phyloP scores from a whole-genome alignment of 2,329 filamentous ascomycete genomes.

The Saccharata proteae region DNA sequence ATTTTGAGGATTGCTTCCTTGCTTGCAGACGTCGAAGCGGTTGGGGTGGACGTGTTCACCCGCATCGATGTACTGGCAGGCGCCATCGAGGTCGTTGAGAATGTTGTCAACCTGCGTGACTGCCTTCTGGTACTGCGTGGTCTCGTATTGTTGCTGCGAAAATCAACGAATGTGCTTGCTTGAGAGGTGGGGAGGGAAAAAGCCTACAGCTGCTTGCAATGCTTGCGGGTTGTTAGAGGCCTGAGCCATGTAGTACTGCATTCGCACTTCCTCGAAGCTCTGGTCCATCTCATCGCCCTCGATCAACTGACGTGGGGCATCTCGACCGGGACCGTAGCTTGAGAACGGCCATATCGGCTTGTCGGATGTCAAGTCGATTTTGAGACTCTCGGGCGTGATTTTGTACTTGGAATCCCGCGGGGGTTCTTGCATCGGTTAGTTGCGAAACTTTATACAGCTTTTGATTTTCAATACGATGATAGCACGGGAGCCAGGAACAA shows the following conservation, averaged over 20 bases:
- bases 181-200: too few relatives aligned
- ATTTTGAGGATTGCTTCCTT: too few relatives aligned
- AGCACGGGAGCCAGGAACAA: too few relatives aligned
- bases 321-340: slow-evolving; percentile 65
- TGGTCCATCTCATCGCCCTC: slow-evolving; percentile 69
- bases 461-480: too few relatives aligned
- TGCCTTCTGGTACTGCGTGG: slow-evolving; percentile 42
- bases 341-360: slow-evolving; percentile 78
- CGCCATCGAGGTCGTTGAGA: slow-evolving; percentile 56
- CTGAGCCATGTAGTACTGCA: slow-evolving; percentile 55
- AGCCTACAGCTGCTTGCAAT: too few relatives aligned
- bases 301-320: slow-evolving; percentile 72
- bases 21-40: slow-evolving; percentile 11
- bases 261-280: slow-evolving; percentile 75
- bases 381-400: slow-evolving; percentile 20
- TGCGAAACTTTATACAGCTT: too few relatives aligned
- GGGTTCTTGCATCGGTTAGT: too few relatives aligned
- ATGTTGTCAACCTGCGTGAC: slow-evolving; percentile 62
- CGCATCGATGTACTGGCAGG: slow-evolving; percentile 31
- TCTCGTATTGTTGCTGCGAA: slow-evolving; percentile 47
- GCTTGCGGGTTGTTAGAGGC: slow-evolving; percentile 48
- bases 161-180: too few relatives aligned
- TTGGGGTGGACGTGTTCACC: slow-evolving; percentile 24
- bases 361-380: slow-evolving; percentile 53
- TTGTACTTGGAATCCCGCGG: too few relatives aligned